Conservation (phyloP, 2,329 filamentous ascomycete species). For the Trichoderma gracile region DNA sequence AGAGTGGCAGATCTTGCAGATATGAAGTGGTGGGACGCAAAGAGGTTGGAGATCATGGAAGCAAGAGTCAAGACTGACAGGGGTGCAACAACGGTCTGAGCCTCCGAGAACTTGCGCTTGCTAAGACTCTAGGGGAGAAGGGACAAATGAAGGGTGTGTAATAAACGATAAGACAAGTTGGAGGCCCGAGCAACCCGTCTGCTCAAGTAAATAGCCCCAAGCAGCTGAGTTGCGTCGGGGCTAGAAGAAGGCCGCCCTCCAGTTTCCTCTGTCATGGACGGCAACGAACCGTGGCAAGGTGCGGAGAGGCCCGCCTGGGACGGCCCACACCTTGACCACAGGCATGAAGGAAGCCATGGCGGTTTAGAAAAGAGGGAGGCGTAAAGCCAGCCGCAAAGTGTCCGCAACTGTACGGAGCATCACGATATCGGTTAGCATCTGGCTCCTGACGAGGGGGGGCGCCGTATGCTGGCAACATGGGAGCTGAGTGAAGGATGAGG, state of each 20-base stretch:
- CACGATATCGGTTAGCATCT: background rate
- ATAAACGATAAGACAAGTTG: background rate
- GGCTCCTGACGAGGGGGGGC: background rate
- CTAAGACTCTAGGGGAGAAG: background rate
- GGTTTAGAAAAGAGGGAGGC: conserved; percentile 1
- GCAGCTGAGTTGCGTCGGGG: background rate
- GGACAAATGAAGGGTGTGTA: background rate
- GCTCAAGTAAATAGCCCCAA: background rate
- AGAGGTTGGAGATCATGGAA: background rate
- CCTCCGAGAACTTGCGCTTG: conserved; percentile 6
- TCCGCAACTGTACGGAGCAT: conserved; percentile 9
- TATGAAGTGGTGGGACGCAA: background rate
- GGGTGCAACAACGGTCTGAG: conserved; percentile 9
- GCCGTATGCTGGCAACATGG: no score
- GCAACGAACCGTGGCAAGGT: background rate
- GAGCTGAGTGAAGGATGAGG: background rate
- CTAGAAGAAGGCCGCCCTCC: conserved; percentile 1
- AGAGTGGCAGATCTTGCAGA: conserved; percentile 26
- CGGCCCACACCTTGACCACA: conserved; percentile 21
- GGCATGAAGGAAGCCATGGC: conserved; percentile 9
- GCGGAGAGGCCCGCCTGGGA: conserved; percentile 25
- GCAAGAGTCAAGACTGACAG: conserved; percentile 4
- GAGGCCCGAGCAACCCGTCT: background rate
- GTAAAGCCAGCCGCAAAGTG: conserved; percentile 13
- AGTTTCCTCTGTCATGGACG: conserved; percentile 3